Percentiles rank a stretch among this genome's conserved stretches.
Conservation (phyloP, 371 early-diverging fungal species). For the Mortierella sp. region DNA sequence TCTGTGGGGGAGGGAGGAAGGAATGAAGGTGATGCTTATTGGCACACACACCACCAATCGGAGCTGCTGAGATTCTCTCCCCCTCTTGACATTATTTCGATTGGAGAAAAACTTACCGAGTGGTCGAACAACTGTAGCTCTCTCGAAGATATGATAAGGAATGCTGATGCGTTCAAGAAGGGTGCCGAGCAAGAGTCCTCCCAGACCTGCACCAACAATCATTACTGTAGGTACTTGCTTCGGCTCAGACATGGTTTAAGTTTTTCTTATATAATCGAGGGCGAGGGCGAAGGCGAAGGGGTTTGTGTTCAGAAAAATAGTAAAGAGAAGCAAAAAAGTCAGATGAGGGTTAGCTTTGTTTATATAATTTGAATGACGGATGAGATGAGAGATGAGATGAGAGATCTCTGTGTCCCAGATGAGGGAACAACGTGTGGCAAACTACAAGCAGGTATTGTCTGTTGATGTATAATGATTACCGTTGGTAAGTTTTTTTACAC, state of each 20-base stretch:
- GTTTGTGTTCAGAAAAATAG: not conserved
- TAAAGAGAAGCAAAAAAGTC: not conserved
- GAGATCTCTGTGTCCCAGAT: too few relatives aligned
- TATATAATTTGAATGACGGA: not conserved
- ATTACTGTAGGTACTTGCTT: conserved; percentile 2
- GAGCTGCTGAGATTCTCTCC: too few relatives aligned
- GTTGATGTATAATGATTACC: too few relatives aligned
- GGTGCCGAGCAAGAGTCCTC: conserved; percentile 18
- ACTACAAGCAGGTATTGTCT: too few relatives aligned
- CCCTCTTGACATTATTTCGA: too few relatives aligned
- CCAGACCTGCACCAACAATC: conserved; percentile 31
- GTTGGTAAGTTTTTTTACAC: not conserved
- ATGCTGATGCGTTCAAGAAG: conserved; percentile 21
- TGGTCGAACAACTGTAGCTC: conserved; percentile 7
- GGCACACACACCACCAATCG: too few relatives aligned
- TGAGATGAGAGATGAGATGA: not conserved
- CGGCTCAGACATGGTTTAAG: not conserved
- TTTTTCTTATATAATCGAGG: not conserved
- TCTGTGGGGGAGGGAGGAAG: too few relatives aligned
- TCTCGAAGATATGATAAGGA: conserved; percentile 20
- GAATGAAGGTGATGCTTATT: not conserved
- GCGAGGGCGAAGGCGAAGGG: not conserved
- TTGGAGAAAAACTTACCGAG: conserved; percentile 12
- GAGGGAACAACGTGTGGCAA: too few relatives aligned
- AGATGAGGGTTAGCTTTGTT: not conserved